Percentiles rank a stretch among this genome's conserved stretches.
Evolutionary conservation across 129 eudicot species (phyloP).

Genomic region (Flaveria bidentis): DNA sequence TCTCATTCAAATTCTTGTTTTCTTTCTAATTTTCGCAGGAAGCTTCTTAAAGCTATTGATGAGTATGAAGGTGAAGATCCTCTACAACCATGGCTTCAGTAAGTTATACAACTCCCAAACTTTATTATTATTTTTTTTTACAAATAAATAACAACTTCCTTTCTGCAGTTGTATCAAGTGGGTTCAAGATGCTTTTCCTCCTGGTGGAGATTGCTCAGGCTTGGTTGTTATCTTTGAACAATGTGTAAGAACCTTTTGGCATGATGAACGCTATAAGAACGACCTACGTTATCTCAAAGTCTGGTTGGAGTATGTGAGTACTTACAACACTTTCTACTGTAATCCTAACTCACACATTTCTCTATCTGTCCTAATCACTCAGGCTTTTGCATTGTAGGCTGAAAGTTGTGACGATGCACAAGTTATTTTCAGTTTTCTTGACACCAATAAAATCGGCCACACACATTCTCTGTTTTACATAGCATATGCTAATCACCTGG

Average conservation of each 20-base stretch:
- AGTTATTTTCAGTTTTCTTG: conserved; percentile 80
- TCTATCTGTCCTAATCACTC: too few species aligned
- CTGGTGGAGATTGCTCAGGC: conserved; percentile 93
- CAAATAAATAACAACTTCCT: neutral
- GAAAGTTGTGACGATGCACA: conserved; percentile 82
- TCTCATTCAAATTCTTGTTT: too few species aligned
- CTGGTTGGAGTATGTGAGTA: conserved; percentile 92
- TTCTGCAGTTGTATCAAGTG: conserved; percentile 82
- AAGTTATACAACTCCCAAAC: conserved; percentile 15
- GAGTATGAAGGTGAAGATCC: conserved; percentile 84
- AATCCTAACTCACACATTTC: too few species aligned
- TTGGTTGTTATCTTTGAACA: conserved; percentile 74
- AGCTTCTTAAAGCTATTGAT: conserved; percentile 68
- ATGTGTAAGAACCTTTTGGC: conserved; percentile 97
- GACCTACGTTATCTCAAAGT: conserved; percentile 92
- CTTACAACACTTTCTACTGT: too few species aligned
- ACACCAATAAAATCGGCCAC: conserved; percentile 70
- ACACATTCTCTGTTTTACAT: conserved; percentile 73
- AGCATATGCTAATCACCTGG: conserved; percentile 78
- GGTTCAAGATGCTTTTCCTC: conserved; percentile 95
- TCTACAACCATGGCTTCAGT: conserved; percentile 89
- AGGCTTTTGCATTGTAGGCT: conserved; percentile 55
- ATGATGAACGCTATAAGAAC: conserved; percentile 66
- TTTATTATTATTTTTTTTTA: too few species aligned
- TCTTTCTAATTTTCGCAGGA: conserved; percentile 33